Evolutionary conservation across 1,139 yeast genomes (phyloP), one percentile per base, ranked within the genome.

Genomic region (Pichia terricola): DNA sequence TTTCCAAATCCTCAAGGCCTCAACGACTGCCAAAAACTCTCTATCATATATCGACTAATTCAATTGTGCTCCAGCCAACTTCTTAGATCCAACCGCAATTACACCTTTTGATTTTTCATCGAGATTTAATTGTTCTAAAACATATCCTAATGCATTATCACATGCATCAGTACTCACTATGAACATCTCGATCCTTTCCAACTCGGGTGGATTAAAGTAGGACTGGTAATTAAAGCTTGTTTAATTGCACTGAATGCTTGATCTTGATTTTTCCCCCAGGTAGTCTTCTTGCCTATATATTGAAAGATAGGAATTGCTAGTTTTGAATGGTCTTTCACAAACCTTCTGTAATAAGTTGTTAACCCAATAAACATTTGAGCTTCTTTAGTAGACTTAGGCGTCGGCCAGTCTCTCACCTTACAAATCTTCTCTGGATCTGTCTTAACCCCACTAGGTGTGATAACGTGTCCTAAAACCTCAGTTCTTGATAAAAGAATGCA

Each of bases 331-430:
- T 41, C 11, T 26, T 40, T 26, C 28, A 45, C 35, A 35, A 46
- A 46, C 10, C 45, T 30, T 33, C 45, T 39, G 36, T 48, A 49
- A 37, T 46, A 46, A 5, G 41, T 37, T 2, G 50, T 40, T 26
- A 48, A 26, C 4, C 47, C 50, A 7, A 48, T 10, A 33, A 49
- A 49, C 3, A 25, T 35, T 26, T 36, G 30, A 7, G 39, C 44
- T 26, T 43, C 40, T 26, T 41, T 42, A 4, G 26, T 11, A 11
- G 39, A 33, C 11, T n/a, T 35, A 2, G 49, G 47, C 2, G 33
- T 34, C 7, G 42, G 46, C 50, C 50, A 48, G 5, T 26, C 25
- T 32, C 6, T 26, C 8, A 48, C 40, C 9, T 45, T 40, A 1
- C 38, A 30, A 7, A 40, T 39, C 27, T 48, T 42, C 4, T 28